phyloP scores from a whole-genome alignment of 176 grass and related monocot species.

The Zizania latifolia region DNA sequence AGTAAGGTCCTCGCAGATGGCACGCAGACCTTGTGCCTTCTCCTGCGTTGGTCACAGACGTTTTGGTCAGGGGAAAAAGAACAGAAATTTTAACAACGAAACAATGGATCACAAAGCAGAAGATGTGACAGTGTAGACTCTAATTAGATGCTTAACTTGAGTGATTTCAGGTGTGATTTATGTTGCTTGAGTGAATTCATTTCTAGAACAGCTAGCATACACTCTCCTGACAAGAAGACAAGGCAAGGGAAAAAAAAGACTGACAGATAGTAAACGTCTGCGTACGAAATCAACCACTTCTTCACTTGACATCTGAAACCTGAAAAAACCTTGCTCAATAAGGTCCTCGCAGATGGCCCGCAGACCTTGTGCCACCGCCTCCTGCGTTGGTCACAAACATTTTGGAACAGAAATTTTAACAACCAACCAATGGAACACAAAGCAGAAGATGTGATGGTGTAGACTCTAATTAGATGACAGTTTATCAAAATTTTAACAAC shows the following conservation, averaged over 20 bases:
- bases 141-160: too few species aligned
- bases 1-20: conserved; percentile 17
- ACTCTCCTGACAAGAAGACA: neutral
- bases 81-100: neutral
- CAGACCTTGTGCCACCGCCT: neutral
- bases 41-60: conserved; percentile 17
- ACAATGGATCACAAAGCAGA: too few species aligned
- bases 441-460: too few species aligned
- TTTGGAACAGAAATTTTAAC: neutral
- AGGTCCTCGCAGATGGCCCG: conserved; percentile 1
- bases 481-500: too few species aligned
- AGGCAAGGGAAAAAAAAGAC: neutral
- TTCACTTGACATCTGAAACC: neutral
- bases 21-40: neutral
- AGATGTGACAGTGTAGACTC: too few species aligned
- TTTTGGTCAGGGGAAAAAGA: neutral
- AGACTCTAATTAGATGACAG: too few species aligned
- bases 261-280: neutral
- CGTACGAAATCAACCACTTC: neutral
- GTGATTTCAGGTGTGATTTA: too few species aligned
- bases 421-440: too few species aligned
- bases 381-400: conserved; percentile 17
- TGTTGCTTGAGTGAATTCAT: neutral
- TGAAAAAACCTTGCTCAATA: neutral
- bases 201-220: neutral